Evolutionary conservation across 2,329 filamentous ascomycete species (phyloP), one percentile per base, ranked within the genome.

Genomic region (Scedosporium dehoogii): DNA sequence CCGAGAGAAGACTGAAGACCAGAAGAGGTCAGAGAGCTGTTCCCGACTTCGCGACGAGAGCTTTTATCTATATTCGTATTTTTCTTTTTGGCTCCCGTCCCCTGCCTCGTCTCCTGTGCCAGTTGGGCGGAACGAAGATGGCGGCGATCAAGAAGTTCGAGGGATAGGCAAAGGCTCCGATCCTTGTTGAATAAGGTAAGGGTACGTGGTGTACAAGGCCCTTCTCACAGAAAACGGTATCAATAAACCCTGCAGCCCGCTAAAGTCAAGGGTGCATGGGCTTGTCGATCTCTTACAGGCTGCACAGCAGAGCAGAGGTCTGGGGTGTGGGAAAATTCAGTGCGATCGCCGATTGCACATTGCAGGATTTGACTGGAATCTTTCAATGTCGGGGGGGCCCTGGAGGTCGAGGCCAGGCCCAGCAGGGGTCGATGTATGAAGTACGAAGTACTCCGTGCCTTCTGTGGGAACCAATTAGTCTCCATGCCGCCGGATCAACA

Each of bases 1-100:
- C 66, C 48, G 63, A 21, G 61, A 63, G 65, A 69, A 70, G 71
- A 70, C 68, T 69, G 64, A 64, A 68, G 66, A 68, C 63, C 64
- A 65, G 61, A 65, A 67, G 65, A 64, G 57, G 58, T 58, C 63
- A 66, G 63, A 65, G 64, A 62, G 59, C 38, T 59, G n/a, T 27
- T 42, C 18, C 29, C 25, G 18, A 27, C 41, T 38, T 18, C 21
- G 42, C 23, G 56, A 41, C 27, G 27, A 38, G 25, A 55, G 51
- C 51, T 55, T 55, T 55, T 55, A 55, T 41, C 48, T 60, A 41
- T 51, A 41, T 51, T 60, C 51, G 18, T 55, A 6, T 18, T 18
- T 10, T 21, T 21, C 2, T 18, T n/a, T n/a, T n/a, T n/a, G n/a
- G n/a, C 44, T 23, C 44, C 44, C 44, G 44, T 48, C 9, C 44